Evolutionary conservation across 1,139 yeast species (phyloP).

Genomic region (Saccharomyces hybrid): DNA sequence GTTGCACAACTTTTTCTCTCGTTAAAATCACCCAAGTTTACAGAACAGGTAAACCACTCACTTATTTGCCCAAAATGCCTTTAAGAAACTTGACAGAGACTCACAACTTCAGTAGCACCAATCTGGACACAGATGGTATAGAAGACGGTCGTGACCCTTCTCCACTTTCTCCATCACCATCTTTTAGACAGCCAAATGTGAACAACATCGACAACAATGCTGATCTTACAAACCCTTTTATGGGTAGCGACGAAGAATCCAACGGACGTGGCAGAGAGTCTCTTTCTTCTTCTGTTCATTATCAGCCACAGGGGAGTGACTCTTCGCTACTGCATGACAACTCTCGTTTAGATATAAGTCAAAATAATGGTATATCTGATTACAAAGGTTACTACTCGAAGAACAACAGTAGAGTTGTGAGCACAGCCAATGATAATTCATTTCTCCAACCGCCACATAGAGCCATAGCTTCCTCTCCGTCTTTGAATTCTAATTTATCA

Average conservation of each 20-base stretch:
- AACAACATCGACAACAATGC: not conserved
- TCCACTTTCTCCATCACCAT: not conserved
- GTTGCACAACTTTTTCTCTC: not conserved
- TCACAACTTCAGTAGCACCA: not conserved
- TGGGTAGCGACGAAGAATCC: conserved; percentile 24
- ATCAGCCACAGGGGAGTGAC: too few species aligned
- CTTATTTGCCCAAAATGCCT: not conserved
- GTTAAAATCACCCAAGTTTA: not conserved
- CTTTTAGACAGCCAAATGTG: not conserved
- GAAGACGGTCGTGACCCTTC: not conserved
- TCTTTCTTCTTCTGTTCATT: too few species aligned
- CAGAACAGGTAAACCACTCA: not conserved
- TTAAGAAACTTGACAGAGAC: not conserved
- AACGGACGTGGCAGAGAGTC: too few species aligned
- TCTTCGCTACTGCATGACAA: too few species aligned
- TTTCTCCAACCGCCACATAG: too few species aligned
- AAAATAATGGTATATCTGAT: too few species aligned
- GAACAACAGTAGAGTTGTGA: too few species aligned
- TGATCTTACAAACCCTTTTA: conserved; percentile 11
- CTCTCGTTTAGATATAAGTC: too few species aligned
- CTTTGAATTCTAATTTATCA: too few species aligned
- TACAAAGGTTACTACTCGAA: too few species aligned
- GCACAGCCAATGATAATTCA: too few species aligned
- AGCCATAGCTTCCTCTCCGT: too few species aligned
- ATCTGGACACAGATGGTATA: not conserved